Base-by-base conservation (phyloP, 2,329 filamentous ascomycete genomes). In the Ilyonectria mors-panacis region DNA sequence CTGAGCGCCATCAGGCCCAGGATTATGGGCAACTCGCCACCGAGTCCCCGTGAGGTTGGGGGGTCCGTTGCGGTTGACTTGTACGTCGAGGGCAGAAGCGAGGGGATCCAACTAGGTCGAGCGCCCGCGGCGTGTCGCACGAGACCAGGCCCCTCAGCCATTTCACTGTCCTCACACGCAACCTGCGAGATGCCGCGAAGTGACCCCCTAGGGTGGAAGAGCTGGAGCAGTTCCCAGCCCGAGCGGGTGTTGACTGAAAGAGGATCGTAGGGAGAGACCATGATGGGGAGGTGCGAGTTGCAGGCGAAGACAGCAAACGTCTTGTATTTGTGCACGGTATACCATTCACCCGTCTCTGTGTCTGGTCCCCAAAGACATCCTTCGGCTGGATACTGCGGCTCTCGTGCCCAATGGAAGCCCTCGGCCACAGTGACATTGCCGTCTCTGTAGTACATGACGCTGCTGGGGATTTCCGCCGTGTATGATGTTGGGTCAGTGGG, bases 1-100 rank as follows among this genome's bases (percentile, higher is more conserved):
- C 63, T 68, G 44, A 83, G 78, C 1, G 80, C 81, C 79, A 84
- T 82, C n/a, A 84, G 67, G 1, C 78, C 82, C 4, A 84, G 69
- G 12, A 84, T 70, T 7, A 83, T 77, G 4, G 77, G 70, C 13
- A 84, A 59, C n/a, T 81, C 76, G 17, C 82, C 82, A 1, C 78
- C 75, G 1, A 84, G 77, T 0, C 82, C 81, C 0, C 6, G 19
- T 0, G 82, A 83, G 0, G 6, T 50, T 3, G 56, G 71, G 1
- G 63, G 9, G 6, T 39, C 15, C 2, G 45, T 1, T 3, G 9
- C 2, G 0, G 73, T 72, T 35, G 75, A 74, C 19, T 42, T 56
- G 63, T 81, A 83, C 1, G 72, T 73, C 15, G 15, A 8, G 0
- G 82, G 82, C 2, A 84, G 71, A 13, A 84, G 67, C 9, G 70